These are phyloP conservation scores for Rhododendron griersonianum DNA, from an alignment of 148 eudicot genomes.

Conservation along the genomic window DNA sequence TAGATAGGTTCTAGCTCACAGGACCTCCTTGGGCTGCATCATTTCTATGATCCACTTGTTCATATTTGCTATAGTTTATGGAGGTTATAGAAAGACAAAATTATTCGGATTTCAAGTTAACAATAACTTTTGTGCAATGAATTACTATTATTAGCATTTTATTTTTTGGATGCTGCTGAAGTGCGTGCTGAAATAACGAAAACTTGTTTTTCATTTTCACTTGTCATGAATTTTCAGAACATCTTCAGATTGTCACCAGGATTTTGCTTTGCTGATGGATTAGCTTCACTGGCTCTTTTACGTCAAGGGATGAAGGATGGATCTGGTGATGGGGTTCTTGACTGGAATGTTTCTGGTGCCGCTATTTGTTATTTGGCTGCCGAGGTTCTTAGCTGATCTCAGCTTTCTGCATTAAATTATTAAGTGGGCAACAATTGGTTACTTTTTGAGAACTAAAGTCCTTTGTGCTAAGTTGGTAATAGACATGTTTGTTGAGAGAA, in stretches of 20 bases:
- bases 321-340: slow-evolving; percentile 58
- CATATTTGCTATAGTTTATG: not conserved
- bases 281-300: slow-evolving; percentile 90
- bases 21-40: not conserved
- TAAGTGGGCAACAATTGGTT: not conserved
- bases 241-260: slow-evolving; percentile 91
- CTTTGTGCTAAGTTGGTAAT: not conserved
- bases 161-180: not conserved
- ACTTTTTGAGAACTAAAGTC: not conserved
- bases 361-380: slow-evolving; percentile 80
- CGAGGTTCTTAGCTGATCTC: slow-evolving; percentile 57
- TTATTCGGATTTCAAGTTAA: not conserved
- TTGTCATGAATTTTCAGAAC: slow-evolving; percentile 45
- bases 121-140: not conserved
- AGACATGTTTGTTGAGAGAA: slow-evolving; percentile 4
- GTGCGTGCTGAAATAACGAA: not conserved
- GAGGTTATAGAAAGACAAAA: not conserved
- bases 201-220: slow-evolving; percentile 5
- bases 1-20: not conserved
- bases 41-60: not conserved
- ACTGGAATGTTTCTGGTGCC: slow-evolving; percentile 96
- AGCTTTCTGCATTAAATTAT: not conserved
- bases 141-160: not conserved
- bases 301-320: slow-evolving; percentile 92
- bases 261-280: slow-evolving; percentile 99